Evolutionary conservation across 176 grass and related monocot genomes (phyloP).

Genomic region (Raddia distichophylla): DNA sequence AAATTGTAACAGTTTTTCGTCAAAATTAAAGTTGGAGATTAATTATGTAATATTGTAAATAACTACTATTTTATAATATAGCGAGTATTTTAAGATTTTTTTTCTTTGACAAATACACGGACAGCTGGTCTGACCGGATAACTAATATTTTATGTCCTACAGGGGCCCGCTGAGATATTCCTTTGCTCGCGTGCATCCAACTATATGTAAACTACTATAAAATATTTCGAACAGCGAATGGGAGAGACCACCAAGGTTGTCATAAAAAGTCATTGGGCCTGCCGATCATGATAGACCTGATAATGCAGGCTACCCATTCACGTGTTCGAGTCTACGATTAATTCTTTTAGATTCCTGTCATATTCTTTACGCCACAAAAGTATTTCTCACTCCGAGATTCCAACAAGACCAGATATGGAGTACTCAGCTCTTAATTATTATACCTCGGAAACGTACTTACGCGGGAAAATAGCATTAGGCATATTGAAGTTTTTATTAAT

Average conservation of each 20-base stretch:
- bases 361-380: too few relatives aligned
- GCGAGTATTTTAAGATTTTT: too few relatives aligned
- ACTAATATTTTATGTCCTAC: not conserved
- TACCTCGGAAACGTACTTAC: too few relatives aligned
- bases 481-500: too few relatives aligned
- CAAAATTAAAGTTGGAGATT: too few relatives aligned
- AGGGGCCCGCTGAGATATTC: constrained; percentile 3
- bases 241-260: constrained; percentile 18
- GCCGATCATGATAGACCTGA: constrained; percentile 34
- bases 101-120: not conserved
- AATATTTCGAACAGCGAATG: constrained; percentile 12
- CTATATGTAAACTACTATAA: constrained; percentile 18
- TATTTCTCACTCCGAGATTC: too few relatives aligned
- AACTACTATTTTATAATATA: too few relatives aligned
- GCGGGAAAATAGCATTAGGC: too few relatives aligned
- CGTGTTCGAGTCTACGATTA: constrained; percentile 1
- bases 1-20: too few relatives aligned
- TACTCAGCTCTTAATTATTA: too few relatives aligned
- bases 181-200: constrained; percentile 18
- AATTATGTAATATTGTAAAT: too few relatives aligned
- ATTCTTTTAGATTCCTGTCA: not conserved
- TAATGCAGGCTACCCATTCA: constrained; percentile 10
- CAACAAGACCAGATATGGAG: too few relatives aligned
- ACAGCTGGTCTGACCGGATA: not conserved
- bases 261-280: constrained; percentile 34